Evolutionary conservation across 257 asterid species (phyloP).

Genomic region (Solanum tarapatanum): DNA sequence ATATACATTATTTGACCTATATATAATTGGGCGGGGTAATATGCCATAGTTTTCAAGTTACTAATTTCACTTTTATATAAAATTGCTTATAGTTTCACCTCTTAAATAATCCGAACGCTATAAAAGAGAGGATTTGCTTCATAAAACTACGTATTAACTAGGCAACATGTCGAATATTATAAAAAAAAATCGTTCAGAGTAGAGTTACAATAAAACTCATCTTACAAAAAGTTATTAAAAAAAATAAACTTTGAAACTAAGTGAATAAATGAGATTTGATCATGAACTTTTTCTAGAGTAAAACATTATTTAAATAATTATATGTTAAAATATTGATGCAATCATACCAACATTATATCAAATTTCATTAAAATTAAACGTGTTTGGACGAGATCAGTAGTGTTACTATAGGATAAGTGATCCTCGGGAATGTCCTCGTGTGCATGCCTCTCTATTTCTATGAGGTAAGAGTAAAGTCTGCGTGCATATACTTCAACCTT

Average conservation of each 20-base stretch:
- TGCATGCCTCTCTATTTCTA: neutral
- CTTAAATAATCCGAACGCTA: neutral
- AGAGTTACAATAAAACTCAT: neutral
- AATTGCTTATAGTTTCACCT: rapidly evolving
- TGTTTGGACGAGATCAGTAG: neutral
- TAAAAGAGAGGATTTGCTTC: neutral
- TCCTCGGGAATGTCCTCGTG: neutral
- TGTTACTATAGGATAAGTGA: neutral
- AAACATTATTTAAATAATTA: neutral
- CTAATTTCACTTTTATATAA: neutral
- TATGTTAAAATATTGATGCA: neutral
- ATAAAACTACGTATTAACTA: neutral
- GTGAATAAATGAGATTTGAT: neutral
- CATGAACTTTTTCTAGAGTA: neutral
- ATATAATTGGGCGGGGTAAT: neutral
- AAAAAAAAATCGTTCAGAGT: neutral
- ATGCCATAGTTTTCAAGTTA: neutral
- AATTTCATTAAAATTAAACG: neutral
- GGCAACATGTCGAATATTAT: neutral
- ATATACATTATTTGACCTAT: neutral
- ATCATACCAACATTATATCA: neutral
- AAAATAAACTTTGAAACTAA: neutral
- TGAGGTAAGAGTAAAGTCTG: neutral
- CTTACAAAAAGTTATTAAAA: neutral
- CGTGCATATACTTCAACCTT: rapidly evolving